Percentiles rank a stretch among this genome's conserved stretches.
Conservation (phyloP, 2,329 filamentous ascomycete species). For the Fusarium napiforme region DNA sequence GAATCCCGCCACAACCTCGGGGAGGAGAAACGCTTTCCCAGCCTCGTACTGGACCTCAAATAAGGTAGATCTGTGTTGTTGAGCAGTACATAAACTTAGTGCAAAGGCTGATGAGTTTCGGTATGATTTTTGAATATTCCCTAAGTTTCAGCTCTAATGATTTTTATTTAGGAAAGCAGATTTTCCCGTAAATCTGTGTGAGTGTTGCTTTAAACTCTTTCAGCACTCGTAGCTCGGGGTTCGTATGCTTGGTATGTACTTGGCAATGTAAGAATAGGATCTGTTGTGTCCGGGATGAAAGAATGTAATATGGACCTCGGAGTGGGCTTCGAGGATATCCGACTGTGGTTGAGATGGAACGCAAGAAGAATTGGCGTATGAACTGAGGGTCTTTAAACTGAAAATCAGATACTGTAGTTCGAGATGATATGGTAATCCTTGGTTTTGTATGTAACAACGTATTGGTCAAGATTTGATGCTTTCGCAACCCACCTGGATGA, state of each 20-base stretch:
- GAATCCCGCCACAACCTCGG: background rate
- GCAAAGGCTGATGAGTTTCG: background rate
- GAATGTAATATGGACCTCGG: background rate
- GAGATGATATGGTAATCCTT: rapidly evolving
- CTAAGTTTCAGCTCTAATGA: background rate
- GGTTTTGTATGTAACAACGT: background rate
- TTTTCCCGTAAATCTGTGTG: rapidly evolving
- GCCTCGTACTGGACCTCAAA: background rate
- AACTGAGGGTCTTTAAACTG: rapidly evolving
- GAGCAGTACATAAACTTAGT: background rate
- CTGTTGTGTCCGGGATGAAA: background rate
- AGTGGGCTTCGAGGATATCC: background rate
- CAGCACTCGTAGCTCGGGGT: background rate
- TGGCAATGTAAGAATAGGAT: rapidly evolving
- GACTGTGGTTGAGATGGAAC: background rate
- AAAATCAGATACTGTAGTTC: no score
- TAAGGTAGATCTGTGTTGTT: background rate
- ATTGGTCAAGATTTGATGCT: background rate
- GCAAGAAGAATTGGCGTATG: background rate
- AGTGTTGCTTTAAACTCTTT: background rate
- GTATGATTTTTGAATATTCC: background rate
- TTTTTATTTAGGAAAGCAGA: background rate
- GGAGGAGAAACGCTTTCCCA: background rate
- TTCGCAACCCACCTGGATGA: background rate
- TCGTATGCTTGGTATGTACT: background rate